phyloP scores from a whole-genome alignment of 116 monocot species.

The Zostera marina region DNA sequence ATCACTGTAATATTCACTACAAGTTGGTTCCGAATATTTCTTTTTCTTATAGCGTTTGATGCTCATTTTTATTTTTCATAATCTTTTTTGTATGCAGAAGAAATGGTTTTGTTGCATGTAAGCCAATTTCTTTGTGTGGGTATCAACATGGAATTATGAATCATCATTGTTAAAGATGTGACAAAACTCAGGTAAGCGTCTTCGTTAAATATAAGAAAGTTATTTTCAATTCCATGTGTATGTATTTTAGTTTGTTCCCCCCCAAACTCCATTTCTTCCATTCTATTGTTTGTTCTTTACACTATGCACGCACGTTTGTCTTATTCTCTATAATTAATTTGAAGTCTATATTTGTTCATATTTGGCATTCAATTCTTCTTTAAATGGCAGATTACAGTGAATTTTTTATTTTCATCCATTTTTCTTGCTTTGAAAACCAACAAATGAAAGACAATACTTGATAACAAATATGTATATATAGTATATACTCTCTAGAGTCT shows the following conservation, averaged over 20 bases:
- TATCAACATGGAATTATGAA: neutral
- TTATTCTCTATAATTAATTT: neutral
- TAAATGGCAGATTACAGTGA: too few species aligned
- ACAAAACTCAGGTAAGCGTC: neutral
- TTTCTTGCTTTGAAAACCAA: neutral
- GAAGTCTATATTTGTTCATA: neutral
- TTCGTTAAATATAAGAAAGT: neutral
- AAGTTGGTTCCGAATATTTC: too few species aligned
- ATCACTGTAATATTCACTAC: too few species aligned
- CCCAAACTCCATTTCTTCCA: neutral
- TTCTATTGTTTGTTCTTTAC: neutral
- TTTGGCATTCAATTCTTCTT: neutral
- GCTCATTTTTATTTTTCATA: neutral
- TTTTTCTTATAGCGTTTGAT: neutral
- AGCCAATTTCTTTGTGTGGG: conserved; percentile 4
- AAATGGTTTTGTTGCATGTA: conserved; percentile 70
- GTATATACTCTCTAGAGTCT: neutral
- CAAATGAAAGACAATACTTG: neutral
- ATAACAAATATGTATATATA: neutral
- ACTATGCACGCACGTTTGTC: neutral
- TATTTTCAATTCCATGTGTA: conserved; percentile 6
- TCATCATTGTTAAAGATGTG: neutral
- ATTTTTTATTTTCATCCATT: too few species aligned
- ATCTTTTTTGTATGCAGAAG: conserved; percentile 28
- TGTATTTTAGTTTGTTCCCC: conserved; percentile 2